Evolutionary conservation across 345 rosid genomes (phyloP), one percentile per base, ranked within the genome.

Genomic region (Hevea brasiliensis): DNA sequence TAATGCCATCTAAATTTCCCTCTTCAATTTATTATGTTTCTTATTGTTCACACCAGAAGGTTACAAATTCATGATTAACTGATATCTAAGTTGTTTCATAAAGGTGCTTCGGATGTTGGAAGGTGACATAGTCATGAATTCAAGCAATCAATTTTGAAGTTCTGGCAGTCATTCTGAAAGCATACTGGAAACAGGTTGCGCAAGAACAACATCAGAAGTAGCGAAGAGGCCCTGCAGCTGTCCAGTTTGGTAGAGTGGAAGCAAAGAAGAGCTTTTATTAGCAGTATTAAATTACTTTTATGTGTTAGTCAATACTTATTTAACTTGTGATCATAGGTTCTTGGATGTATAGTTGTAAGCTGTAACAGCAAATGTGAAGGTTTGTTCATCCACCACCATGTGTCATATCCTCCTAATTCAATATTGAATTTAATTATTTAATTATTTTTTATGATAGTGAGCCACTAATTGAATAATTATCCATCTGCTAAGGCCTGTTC

Each of bases 91-190:
- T 53, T 54, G 6, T 42, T 18, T 9, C 74, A 40, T 82, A 68
- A 78, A 94, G 98, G 96, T 94, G 72, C 88, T 94, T 59, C 82
- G 98, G 79, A 86, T 92, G 87, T 80, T 94, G 74, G 98, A 94
- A 82, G 89, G 89, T 55, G 90, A 88, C 55, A 48, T 81, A 44
- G 74, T 82, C 62, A 76, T 85, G 84, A 79, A 83, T 70, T 76
- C 79, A 62, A 67, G 51, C 35, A 73, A 32, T 53, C 61, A 42
- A 17, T 65, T 35, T 20, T 76, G 67, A 79, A 70, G 10, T 65
- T 60, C 55, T 26, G 10, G 70, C 48, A 35, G 15, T 37, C 10
- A 3, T 20, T 1, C 13, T 14, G 11, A 20, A 42, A 4, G 72
- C 53, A 47, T 44, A 15, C 13, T 20, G 20, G 47, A 57, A 60